Evolutionary conservation across 345 rosid species (phyloP), one percentile per base, ranked within the genome.

Genomic region (Eucalyptus guilfoylei): DNA sequence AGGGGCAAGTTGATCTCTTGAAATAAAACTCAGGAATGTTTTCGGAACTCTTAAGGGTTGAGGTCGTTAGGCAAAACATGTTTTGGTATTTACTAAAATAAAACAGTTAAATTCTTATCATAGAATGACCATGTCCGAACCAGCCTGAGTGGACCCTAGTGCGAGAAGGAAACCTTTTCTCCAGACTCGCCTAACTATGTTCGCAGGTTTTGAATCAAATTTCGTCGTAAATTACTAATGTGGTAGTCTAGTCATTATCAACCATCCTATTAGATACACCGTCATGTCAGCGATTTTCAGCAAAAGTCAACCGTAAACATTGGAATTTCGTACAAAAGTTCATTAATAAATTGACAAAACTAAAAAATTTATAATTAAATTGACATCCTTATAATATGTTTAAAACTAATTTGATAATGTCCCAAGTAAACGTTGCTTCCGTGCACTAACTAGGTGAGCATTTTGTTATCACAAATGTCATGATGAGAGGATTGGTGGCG

Each of bases 261-360:
- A 55, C 14, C 13, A 2, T 55, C 30, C 14, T 23, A 10, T 55
- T 1, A 24, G 30, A 55, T 26, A 55, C 6, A 24, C 2, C 0
- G 0, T 55, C 3, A 55, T 6, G 0, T 55, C 0, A 0, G 3
- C 12, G 1, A 55, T 55, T 55, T 55, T 55, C 3, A 26, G 1
- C 3, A 1, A 24, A 55, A 55, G 3, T 55, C 24, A 13, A 26
- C 4, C 1, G 2, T 54, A 23, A 55, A 55, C 2, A 5, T 55
- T 55, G 1, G 1, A 55, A 55, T 55, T 55, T 55, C 1, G 1
- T 24, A 6, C 14, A 55, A 55, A 24, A 24, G 13, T 24, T 24
- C 13, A 55, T 55, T 2, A 24, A 4, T 24, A 55, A 55, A 55
- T 0, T 55, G 13, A 4, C 3, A 55, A 55, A 55, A 24, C 9